Percentiles rank a stretch among this genome's conserved stretches.
phyloP scores from a whole-genome alignment of 176 grass and related monocot species.

The Bothriochloa decipiens region DNA sequence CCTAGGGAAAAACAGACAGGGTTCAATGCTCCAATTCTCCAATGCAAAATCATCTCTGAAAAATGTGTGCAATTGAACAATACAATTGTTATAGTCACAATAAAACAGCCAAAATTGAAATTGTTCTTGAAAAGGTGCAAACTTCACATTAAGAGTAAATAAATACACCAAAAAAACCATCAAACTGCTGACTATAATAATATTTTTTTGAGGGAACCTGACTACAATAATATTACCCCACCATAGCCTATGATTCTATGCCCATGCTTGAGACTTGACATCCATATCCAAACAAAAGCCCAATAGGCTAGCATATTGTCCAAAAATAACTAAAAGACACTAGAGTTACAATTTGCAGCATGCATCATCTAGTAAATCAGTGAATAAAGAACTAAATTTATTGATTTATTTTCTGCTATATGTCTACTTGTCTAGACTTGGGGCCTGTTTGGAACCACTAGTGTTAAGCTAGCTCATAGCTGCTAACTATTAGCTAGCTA shows the following conservation, averaged over 20 bases:
- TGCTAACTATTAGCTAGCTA: too few species aligned
- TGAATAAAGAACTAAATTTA: conserved; percentile 27
- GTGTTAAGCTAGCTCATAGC: not conserved
- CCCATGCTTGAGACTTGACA: conserved; percentile 29
- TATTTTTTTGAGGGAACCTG: not conserved
- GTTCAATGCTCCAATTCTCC: conserved; percentile 45
- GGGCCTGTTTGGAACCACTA: not conserved
- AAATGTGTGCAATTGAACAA: conserved; percentile 36
- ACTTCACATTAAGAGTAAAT: conserved; percentile 33
- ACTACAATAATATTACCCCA: not conserved
- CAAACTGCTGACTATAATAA: not conserved
- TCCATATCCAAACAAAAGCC: conserved; percentile 23
- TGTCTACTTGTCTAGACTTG: not conserved
- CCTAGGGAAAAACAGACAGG: conserved; percentile 61
- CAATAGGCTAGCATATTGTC: conserved; percentile 13
- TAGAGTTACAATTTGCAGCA: not conserved
- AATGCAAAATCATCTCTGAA: conserved; percentile 60
- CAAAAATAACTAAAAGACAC: not conserved
- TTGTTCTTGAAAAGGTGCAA: conserved; percentile 34
- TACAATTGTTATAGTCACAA: conserved; percentile 16
- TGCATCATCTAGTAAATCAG: conserved; percentile 12
- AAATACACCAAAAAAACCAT: conserved; percentile 15
- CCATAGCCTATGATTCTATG: conserved; percentile 13
- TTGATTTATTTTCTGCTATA: not conserved
- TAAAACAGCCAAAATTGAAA: conserved; percentile 8